Evolutionary conservation across 768 basidiomycete species (phyloP).

Genomic region (Lanmaoa rubissima): DNA sequence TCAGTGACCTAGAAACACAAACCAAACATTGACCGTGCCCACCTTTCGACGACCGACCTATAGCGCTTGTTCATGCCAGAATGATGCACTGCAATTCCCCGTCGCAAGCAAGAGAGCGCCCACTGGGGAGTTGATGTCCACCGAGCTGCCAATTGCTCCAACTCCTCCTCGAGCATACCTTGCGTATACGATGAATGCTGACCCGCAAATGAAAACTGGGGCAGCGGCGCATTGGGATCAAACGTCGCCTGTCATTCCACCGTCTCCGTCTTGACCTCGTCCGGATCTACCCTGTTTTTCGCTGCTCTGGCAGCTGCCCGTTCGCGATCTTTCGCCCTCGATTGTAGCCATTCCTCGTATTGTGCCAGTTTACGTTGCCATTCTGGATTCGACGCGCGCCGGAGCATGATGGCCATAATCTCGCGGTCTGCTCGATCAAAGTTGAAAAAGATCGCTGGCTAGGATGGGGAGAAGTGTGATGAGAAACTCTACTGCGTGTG

Average conservation of each 20-base stretch:
- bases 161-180: slow-evolving; percentile 48
- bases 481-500: background rate
- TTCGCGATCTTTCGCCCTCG: slow-evolving; percentile 46
- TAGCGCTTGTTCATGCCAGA: slow-evolving; percentile 66
- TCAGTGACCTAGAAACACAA: background rate
- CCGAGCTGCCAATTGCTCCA: slow-evolving; percentile 33
- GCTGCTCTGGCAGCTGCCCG: slow-evolving; percentile 40
- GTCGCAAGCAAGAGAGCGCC: slow-evolving; percentile 46
- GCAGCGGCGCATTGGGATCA: slow-evolving; percentile 54
- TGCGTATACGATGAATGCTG: slow-evolving; percentile 41
- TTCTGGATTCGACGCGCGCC: slow-evolving; percentile 36
- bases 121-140: slow-evolving; percentile 39
- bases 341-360: slow-evolving; percentile 53
- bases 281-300: slow-evolving; percentile 37
- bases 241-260: slow-evolving; percentile 52
- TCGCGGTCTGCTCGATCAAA: slow-evolving; percentile 64
- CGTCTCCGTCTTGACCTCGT: slow-evolving; percentile 24
- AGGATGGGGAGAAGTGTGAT: background rate
- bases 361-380: slow-evolving; percentile 51
- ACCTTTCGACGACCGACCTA: slow-evolving; percentile 61
- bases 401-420: slow-evolving; percentile 43
- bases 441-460: slow-evolving; percentile 69
- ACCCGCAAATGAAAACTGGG: slow-evolving; percentile 61
- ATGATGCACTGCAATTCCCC: slow-evolving; percentile 72
- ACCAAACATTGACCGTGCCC: background rate